A percentile compares a stretch with the other conserved stretches of the same genome.
phyloP scores from a whole-genome alignment of 73 alveolate species.

The Loxodes magnus region DNA sequence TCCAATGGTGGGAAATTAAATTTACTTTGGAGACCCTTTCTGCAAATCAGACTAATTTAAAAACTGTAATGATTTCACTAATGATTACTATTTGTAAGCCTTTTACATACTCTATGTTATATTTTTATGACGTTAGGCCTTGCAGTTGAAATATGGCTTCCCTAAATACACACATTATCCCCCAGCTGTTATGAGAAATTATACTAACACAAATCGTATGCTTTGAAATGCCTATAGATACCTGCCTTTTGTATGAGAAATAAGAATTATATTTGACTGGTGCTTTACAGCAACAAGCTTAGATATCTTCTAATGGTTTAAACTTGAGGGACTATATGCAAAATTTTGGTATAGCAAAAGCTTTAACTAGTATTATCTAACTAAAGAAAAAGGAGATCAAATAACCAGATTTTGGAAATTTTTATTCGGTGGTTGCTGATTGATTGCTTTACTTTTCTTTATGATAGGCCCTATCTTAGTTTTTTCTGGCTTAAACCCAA shows the following conservation, averaged over 20 bases:
- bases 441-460: conserved; percentile 38
- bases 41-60: too few species aligned
- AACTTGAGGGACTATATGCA: conserved; percentile 76
- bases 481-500: conserved; percentile 82
- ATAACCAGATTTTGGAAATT: conserved; percentile 41
- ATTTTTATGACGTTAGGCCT: conserved; percentile 51
- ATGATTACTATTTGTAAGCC: conserved; percentile 35
- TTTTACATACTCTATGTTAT: conserved; percentile 58
- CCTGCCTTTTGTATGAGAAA: conserved; percentile 86
- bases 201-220: conserved; percentile 25
- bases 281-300: conserved; percentile 88
- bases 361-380: conserved; percentile 23
- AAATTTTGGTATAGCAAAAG: conserved; percentile 64
- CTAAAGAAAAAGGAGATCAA: conserved; percentile 21
- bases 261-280: conserved; percentile 89
- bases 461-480: conserved; percentile 78
- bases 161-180: conserved; percentile 41
- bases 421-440: conserved; percentile 53
- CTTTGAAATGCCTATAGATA: conserved; percentile 65
- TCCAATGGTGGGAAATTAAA: conserved; percentile 10
- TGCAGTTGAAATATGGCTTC: conserved; percentile 67
- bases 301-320: conserved; percentile 87
- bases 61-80: conserved; percentile 5
- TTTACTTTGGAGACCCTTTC: neutral
- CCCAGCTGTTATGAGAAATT: conserved; percentile 27